Percentiles rank a stretch among this genome's conserved stretches.
These are phyloP conservation scores for Pyrenula massariospora DNA, from an alignment of 495 filamentous ascomycete genomes.

Conservation along the genomic window DNA sequence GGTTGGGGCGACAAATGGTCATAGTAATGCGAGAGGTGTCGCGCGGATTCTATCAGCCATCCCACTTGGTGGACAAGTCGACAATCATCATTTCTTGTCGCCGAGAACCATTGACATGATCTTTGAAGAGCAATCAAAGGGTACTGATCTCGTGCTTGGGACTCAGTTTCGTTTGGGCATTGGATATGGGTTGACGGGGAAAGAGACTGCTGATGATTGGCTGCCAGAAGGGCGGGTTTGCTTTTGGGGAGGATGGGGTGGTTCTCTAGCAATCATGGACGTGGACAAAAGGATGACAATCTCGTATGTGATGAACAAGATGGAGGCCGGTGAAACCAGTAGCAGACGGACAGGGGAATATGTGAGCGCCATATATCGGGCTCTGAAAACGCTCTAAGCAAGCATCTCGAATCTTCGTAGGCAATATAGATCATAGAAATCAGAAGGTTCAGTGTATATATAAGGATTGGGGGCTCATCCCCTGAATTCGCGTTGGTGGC, in stretches of 20 bases:
- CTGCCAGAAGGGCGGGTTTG: slow-evolving; percentile 20
- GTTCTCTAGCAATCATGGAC: slow-evolving; percentile 31
- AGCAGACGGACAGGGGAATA: slow-evolving; percentile 20
- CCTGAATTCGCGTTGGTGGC: no score
- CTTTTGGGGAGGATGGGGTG: slow-evolving; percentile 33
- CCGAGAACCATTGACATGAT: slow-evolving; percentile 21
- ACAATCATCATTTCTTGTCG: slow-evolving; percentile 18
- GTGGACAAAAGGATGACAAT: slow-evolving; percentile 25
- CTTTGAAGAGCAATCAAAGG: slow-evolving; percentile 23
- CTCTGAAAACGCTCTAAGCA: slow-evolving; percentile 9
- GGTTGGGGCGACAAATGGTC: slow-evolving; percentile 18
- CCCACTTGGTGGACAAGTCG: slow-evolving; percentile 16
- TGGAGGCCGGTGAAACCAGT: slow-evolving; percentile 16
- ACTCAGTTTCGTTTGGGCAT: slow-evolving; percentile 20
- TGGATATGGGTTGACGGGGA: slow-evolving; percentile 18
- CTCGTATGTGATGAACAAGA: slow-evolving; percentile 32
- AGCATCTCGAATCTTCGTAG: neutral
- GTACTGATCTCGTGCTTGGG: slow-evolving; percentile 19
- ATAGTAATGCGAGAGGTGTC: slow-evolving; percentile 22
- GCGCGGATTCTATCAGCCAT: slow-evolving; percentile 20
- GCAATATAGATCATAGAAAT: no score
- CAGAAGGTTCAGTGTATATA: no score
- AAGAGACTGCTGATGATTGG: slow-evolving; percentile 10
- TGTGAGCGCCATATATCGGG: slow-evolving; percentile 22
- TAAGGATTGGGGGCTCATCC: no score